Percentiles rank a stretch among this genome's conserved stretches.
Evolutionary conservation across 2,329 filamentous ascomycete species (phyloP).

Genomic region (Colletotrichum ledebouriae): DNA sequence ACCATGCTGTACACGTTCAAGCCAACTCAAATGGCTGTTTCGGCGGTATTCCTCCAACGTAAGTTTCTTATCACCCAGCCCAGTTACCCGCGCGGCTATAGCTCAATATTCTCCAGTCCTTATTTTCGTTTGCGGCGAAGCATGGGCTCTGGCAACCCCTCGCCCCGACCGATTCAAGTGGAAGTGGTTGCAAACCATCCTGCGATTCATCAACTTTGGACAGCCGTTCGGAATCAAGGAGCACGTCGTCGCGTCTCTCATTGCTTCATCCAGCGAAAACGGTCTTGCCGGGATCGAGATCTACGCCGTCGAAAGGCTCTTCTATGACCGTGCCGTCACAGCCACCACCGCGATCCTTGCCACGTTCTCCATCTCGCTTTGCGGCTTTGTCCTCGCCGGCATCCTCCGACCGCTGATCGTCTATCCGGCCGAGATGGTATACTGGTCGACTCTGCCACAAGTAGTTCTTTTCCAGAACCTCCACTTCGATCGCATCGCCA

Average conservation of each 20-base stretch:
- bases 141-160: slow-evolving; percentile 38
- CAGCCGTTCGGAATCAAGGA: slow-evolving; percentile 44
- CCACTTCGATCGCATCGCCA: slow-evolving; percentile 48
- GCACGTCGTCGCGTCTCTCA: slow-evolving; percentile 44
- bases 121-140: slow-evolving; percentile 39
- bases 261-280: slow-evolving; percentile 44
- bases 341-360: slow-evolving; percentile 47
- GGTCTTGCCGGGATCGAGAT: slow-evolving; percentile 44
- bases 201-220: slow-evolving; percentile 42
- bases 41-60: slow-evolving; percentile 42
- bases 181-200: slow-evolving; percentile 17
- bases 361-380: slow-evolving; percentile 49
- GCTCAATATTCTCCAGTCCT: slow-evolving; percentile 21
- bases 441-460: slow-evolving; percentile 50
- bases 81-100: too few relatives aligned
- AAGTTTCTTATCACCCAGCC: not conserved
- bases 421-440: slow-evolving; percentile 52
- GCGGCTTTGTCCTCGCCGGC: slow-evolving; percentile 49
- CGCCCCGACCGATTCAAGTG: slow-evolving; percentile 32
- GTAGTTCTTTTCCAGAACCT: slow-evolving; percentile 52
- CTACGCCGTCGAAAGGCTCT: slow-evolving; percentile 44
- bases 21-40: slow-evolving; percentile 42
- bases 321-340: slow-evolving; percentile 43
- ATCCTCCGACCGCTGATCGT: slow-evolving; percentile 49
- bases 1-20: slow-evolving; percentile 45